These are phyloP conservation scores for Graphiopsis chlorocephala DNA, from an alignment of 2,329 filamentous ascomycete genomes.

Conservation along the genomic window DNA sequence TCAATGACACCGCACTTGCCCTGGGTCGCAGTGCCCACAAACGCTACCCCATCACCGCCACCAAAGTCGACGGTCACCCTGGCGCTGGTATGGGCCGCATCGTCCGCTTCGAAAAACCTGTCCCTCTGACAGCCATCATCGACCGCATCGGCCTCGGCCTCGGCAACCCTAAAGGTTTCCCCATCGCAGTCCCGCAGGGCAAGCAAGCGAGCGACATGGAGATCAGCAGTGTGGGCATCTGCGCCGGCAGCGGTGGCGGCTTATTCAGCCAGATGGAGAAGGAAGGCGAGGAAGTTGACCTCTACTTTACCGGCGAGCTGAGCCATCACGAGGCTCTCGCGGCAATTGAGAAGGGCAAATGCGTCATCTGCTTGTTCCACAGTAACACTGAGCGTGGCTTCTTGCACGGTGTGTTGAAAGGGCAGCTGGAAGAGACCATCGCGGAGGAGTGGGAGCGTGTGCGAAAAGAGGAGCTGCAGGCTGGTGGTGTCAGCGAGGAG, in stretches of 20 bases:
- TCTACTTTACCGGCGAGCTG: conserved; percentile 89
- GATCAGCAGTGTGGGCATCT: conserved; percentile 75
- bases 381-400: conserved; percentile 90
- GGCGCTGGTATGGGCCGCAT: conserved; percentile 62
- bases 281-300: conserved; percentile 58
- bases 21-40: conserved; percentile 47
- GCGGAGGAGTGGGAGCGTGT: conserved; percentile 53
- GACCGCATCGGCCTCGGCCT: conserved; percentile 60
- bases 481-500: conserved; percentile 36
- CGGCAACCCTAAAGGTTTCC: conserved; percentile 64
- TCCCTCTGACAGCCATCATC: conserved; percentile 58
- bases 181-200: conserved; percentile 62
- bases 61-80: conserved; percentile 40
- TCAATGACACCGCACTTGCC: conserved; percentile 35
- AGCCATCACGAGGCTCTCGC: conserved; percentile 88
- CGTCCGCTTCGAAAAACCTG: conserved; percentile 53
- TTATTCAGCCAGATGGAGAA: conserved; percentile 62
- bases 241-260: conserved; percentile 81
- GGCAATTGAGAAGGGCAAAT: conserved; percentile 78
- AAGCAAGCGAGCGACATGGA: conserved; percentile 51
- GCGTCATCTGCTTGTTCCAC: conserved; percentile 83
- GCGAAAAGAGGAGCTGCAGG: conserved; percentile 41
- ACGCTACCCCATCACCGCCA: conserved; percentile 53
- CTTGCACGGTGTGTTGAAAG: conserved; percentile 66
- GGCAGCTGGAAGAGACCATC: conserved; percentile 61